Conservation (phyloP, 805 yeast species). For the Yarrowia porcina region DNA sequence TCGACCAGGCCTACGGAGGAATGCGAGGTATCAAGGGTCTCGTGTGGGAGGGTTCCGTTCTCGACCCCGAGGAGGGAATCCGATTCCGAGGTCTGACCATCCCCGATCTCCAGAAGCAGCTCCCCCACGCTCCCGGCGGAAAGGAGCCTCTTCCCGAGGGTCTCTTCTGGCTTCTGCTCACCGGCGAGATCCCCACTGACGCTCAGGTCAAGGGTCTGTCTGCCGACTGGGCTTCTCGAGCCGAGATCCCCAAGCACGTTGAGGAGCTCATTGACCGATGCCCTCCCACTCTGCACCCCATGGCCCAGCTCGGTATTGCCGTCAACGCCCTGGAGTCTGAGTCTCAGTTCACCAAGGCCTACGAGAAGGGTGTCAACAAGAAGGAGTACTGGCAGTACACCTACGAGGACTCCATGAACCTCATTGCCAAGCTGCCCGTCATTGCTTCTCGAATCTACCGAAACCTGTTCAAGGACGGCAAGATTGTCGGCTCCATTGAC, state of each 20-base stretch:
- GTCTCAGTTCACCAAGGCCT: slow-evolving; percentile 67
- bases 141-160: slow-evolving; percentile 61
- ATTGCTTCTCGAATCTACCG: slow-evolving; percentile 73
- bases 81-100: slow-evolving; percentile 82
- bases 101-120: slow-evolving; percentile 68
- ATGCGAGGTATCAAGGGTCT: slow-evolving; percentile 84
- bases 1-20: slow-evolving; percentile 87
- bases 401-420: slow-evolving; percentile 65
- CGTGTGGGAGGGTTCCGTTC: slow-evolving; percentile 85
- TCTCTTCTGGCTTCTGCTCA: slow-evolving; percentile 73
- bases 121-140: slow-evolving; percentile 70
- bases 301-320: slow-evolving; percentile 79
- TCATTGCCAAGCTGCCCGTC: slow-evolving; percentile 71
- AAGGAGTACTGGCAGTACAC: slow-evolving; percentile 71
- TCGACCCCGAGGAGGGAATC: slow-evolving; percentile 82
- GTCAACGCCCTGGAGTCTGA: slow-evolving; percentile 69
- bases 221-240: slow-evolving; percentile 61
- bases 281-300: slow-evolving; percentile 72
- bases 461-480: slow-evolving; percentile 54
- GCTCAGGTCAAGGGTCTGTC: slow-evolving; percentile 56
- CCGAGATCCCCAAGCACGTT: slow-evolving; percentile 62
- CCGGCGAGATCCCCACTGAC: slow-evolving; percentile 66
- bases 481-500: slow-evolving; percentile 50
- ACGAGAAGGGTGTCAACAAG: slow-evolving; percentile 67
- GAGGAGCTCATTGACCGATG: slow-evolving; percentile 57